Evolutionary conservation across 352 stramenopile genomes (phyloP).

Genomic region (Phytophthora sansomeana): DNA sequence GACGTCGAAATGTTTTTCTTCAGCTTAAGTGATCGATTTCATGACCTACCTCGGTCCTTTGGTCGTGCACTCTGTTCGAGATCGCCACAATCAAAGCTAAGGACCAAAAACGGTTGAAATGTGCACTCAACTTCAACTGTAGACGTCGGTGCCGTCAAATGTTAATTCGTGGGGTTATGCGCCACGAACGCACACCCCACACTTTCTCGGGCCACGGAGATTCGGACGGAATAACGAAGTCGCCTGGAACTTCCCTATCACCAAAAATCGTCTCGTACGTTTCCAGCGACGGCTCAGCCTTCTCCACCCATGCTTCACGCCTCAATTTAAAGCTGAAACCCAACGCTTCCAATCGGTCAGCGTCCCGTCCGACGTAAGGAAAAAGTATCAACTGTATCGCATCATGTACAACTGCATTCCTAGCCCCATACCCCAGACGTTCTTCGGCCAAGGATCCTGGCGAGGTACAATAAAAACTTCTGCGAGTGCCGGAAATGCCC

Average conservation of each 20-base stretch:
- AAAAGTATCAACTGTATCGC: slow-evolving; percentile 39
- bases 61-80: too few relatives aligned
- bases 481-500: neutral
- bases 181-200: slow-evolving; percentile 40
- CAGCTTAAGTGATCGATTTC: too few relatives aligned
- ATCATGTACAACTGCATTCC: slow-evolving; percentile 1
- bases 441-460: neutral
- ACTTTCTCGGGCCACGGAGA: slow-evolving; percentile 77
- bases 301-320: neutral
- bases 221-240: slow-evolving; percentile 82
- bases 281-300: neutral
- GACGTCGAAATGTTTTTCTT: too few relatives aligned
- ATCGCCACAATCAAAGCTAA: too few relatives aligned
- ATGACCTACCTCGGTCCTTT: too few relatives aligned
- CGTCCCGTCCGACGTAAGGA: slow-evolving; percentile 32
- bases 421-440: neutral
- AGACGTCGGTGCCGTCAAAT: too few relatives aligned
- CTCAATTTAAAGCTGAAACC: slow-evolving; percentile 33
- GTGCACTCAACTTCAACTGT: too few relatives aligned
- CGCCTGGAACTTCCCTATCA: slow-evolving; percentile 42
- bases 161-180: too few relatives aligned
- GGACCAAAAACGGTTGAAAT: too few relatives aligned
- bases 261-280: neutral
- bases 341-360: slow-evolving; percentile 23
- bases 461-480: neutral